phyloP scores from a whole-genome alignment of 2,329 filamentous ascomycete species.

The Colletotrichum phormii region DNA sequence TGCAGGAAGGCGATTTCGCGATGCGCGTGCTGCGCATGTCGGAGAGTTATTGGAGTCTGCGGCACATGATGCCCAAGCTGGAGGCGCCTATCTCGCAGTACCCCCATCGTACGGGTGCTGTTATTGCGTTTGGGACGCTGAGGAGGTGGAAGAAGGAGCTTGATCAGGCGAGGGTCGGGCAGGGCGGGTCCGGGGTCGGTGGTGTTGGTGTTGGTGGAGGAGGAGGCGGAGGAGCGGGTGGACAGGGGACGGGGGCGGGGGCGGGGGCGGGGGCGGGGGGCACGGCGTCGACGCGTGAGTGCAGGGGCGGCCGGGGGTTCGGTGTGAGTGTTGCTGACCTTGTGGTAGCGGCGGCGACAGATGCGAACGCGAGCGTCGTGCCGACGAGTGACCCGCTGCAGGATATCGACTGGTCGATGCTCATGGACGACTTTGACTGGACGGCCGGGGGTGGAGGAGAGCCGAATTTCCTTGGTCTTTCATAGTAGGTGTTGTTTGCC shows the following conservation, averaged over 20 bases:
- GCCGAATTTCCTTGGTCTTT: constrained; percentile 32
- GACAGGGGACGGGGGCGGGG: constrained; percentile 12
- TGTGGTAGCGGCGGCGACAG: constrained; percentile 23
- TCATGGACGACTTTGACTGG: constrained; percentile 64
- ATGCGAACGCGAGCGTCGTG: constrained; percentile 17
- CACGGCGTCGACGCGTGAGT: constrained; percentile 30
- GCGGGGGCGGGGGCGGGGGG: constrained; percentile 18
- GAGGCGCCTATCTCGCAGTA: constrained; percentile 55
- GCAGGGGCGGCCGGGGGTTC: background rate
- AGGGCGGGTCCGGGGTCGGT: background rate
- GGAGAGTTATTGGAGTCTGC: constrained; percentile 60
- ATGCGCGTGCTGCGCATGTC: constrained; percentile 58
- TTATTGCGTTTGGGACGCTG: constrained; percentile 63
- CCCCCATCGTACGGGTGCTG: constrained; percentile 60
- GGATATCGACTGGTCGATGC: constrained; percentile 62
- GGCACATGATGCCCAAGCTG: constrained; percentile 50
- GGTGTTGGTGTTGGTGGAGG: background rate
- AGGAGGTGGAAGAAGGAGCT: constrained; percentile 57
- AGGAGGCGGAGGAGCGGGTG: constrained; percentile 33
- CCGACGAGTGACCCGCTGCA: constrained; percentile 50
- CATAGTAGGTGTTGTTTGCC: constrained; percentile 2
- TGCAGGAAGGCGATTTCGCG: constrained; percentile 62
- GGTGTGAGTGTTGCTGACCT: constrained; percentile 31
- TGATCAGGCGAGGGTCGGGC: constrained; percentile 44
- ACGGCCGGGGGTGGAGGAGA: constrained; percentile 36